Conservation (phyloP, 2,329 filamentous ascomycete genomes). For the Knoxdaviesia proteae region DNA sequence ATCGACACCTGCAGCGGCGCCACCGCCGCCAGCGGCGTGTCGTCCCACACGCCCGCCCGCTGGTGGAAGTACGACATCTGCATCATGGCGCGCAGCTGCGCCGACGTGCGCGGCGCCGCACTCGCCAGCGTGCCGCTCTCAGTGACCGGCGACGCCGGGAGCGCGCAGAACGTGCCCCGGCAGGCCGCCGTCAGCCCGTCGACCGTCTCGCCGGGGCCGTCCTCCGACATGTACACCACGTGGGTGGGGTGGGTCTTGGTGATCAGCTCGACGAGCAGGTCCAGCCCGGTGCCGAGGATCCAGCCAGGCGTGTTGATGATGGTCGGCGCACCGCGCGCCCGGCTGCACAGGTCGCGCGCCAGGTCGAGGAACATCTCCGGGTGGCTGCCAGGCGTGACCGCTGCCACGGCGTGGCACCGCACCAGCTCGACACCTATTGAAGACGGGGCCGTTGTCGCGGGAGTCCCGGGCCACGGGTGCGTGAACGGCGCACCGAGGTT, state of each 20-base stretch:
- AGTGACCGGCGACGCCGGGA: conserved; percentile 32
- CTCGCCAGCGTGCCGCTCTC: conserved; percentile 14
- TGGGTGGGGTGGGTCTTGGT: conserved; percentile 31
- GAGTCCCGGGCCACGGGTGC: conserved; percentile 20
- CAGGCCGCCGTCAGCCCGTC: conserved; percentile 26
- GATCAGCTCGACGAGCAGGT: conserved; percentile 39
- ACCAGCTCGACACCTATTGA: conserved; percentile 16
- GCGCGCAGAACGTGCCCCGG: conserved; percentile 20
- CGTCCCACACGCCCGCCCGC: conserved; percentile 21
- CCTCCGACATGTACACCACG: conserved; percentile 47
- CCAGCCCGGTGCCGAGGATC: conserved; percentile 49
- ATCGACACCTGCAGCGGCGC: conserved; percentile 45
- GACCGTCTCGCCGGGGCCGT: conserved; percentile 36
- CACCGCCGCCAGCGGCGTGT: conserved; percentile 31
- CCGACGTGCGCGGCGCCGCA: conserved; percentile 34
- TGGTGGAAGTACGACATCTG: conserved; percentile 61
- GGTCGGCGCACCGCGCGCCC: conserved; percentile 36
- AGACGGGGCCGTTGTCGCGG: neutral
- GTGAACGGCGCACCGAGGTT: conserved; percentile 49
- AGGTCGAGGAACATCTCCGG: conserved; percentile 46
- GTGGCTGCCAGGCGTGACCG: conserved; percentile 43
- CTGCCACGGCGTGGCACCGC: conserved; percentile 44
- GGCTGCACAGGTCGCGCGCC: conserved; percentile 37
- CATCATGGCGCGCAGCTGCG: conserved; percentile 52
- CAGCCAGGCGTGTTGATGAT: conserved; percentile 59